These are phyloP conservation scores for Fusarium temperatum DNA, from an alignment of 2,329 filamentous ascomycete genomes.

Conservation along the genomic window DNA sequence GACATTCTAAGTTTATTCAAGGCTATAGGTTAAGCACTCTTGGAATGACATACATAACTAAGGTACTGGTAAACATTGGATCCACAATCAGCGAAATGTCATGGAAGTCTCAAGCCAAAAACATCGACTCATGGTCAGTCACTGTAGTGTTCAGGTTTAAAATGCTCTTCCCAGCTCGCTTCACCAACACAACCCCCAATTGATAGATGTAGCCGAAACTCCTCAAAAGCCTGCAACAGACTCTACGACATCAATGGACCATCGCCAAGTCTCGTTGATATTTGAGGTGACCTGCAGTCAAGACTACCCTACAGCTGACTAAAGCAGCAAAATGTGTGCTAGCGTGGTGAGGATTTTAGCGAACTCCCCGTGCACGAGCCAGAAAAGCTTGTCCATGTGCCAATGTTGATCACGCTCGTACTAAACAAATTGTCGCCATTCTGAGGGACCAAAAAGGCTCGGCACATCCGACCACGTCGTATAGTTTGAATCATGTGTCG, in stretches of 20 bases:
- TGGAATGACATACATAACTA: too few species aligned
- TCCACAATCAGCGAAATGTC: too few species aligned
- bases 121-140: fast-evolving
- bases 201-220: fast-evolving
- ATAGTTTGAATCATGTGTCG: too few species aligned
- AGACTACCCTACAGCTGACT: neutral
- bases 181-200: fast-evolving
- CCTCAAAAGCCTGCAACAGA: neutral
- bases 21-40: neutral
- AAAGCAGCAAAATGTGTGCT: neutral
- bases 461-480: too few species aligned
- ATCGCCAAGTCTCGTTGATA: neutral
- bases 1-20: fast-evolving
- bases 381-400: conserved; percentile 9
- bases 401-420: neutral
- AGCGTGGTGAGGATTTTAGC: neutral
- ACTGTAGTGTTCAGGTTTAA: fast-evolving
- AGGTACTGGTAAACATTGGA: fast-evolving
- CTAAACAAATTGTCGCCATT: neutral
- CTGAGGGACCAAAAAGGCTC: neutral
- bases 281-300: too few species aligned
- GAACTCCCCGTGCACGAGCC: neutral
- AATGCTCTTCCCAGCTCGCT: fast-evolving
- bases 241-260: neutral
- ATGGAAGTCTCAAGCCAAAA: fast-evolving